These are phyloP conservation scores for Stagonosporopsis chrysanthemi DNA, from an alignment of 2,329 filamentous ascomycete species.

Conservation along the genomic window DNA sequence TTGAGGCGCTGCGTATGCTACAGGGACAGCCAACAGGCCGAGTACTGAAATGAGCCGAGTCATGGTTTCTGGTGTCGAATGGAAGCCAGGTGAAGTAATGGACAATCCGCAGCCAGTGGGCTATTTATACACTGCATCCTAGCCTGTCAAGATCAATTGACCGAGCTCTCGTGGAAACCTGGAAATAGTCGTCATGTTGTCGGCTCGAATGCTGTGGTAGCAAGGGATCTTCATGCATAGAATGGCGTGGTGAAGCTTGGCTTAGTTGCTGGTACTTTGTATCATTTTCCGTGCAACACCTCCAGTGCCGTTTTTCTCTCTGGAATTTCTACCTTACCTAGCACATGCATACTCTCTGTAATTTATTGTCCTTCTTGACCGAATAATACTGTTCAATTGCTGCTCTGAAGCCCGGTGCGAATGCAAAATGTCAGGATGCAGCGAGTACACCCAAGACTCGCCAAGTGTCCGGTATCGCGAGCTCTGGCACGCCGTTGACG, in stretches of 20 bases:
- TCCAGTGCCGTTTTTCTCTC: too few relatives aligned
- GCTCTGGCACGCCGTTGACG: slow-evolving; percentile 3
- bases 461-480: slow-evolving; percentile 4
- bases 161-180: neutral
- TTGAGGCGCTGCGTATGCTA: slow-evolving; percentile 10
- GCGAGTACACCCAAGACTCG: slow-evolving; percentile 2
- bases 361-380: neutral
- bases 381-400: neutral
- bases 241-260: slow-evolving; percentile 9
- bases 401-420: neutral
- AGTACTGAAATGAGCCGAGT: neutral
- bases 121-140: neutral
- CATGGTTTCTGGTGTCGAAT: neutral
- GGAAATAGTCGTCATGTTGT: neutral
- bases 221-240: slow-evolving; percentile 3
- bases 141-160: neutral
- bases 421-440: neutral
- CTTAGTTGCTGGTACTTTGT: neutral
- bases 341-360: neutral
- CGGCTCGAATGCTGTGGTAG: neutral
- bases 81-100: neutral
- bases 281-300: too few relatives aligned
- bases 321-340: neutral
- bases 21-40: neutral
- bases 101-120: too few relatives aligned